These are phyloP conservation scores for Coemansia sp. DNA, from an alignment of 192 early-diverging fungal genomes.

Conservation along the genomic window DNA sequence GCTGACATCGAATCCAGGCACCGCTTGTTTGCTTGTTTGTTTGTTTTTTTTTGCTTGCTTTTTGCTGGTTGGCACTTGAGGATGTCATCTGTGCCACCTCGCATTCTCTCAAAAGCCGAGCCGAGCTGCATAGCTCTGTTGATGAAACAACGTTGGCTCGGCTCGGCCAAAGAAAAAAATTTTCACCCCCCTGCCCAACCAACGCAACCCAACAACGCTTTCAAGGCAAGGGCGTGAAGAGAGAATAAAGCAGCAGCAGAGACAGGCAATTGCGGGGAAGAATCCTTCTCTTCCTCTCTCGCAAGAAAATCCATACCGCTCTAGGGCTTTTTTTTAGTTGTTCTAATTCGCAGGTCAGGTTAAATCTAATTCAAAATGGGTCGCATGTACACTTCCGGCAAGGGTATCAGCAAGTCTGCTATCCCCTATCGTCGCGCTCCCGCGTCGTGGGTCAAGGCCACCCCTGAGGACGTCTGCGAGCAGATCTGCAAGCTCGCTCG, in stretches of 20 bases:
- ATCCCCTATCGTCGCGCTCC: conserved; percentile 88
- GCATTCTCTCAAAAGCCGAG: neutral
- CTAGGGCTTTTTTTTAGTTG: conserved; percentile 12
- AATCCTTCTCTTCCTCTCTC: conserved; percentile 14
- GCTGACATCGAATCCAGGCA: conserved; percentile 4
- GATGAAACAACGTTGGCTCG: neutral
- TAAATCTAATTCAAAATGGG: conserved; percentile 62
- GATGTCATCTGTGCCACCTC: neutral
- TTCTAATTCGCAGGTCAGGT: conserved; percentile 5
- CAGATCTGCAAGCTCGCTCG: conserved; percentile 99
- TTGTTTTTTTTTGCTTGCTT: too few relatives aligned
- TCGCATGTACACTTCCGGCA: conserved; percentile 97
- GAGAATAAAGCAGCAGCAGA: neutral
- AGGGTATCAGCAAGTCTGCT: conserved; percentile 78
- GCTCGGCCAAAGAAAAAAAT: conserved; percentile 1
- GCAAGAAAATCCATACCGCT: conserved; percentile 10
- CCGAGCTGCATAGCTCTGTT: neutral
- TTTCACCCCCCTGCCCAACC: neutral
- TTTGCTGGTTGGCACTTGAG: neutral
- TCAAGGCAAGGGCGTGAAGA: neutral
- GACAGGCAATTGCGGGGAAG: neutral
- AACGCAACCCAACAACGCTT: neutral
- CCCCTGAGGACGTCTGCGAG: conserved; percentile 94
- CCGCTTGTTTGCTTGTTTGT: too few relatives aligned
- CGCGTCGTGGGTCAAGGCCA: conserved; percentile 97